Percentiles rank a stretch among this genome's conserved stretches.
phyloP scores from a whole-genome alignment of 345 rosid species.

The Angophora floribunda region DNA sequence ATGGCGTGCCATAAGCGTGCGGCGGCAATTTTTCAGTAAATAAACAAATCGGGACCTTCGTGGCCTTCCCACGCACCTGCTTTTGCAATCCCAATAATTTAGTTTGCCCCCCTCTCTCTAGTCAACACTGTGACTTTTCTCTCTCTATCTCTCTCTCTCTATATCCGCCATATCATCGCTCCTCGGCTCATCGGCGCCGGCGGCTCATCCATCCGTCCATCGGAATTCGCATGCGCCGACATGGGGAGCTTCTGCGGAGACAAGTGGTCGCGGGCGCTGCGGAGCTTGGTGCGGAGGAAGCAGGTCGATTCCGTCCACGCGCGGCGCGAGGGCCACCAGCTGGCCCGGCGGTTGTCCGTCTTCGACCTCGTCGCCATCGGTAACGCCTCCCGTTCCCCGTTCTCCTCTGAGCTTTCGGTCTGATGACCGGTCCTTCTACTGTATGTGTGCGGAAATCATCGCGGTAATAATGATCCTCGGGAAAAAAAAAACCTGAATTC shows the following conservation, averaged over 20 bases:
- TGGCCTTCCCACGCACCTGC: neutral
- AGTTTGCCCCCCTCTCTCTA: neutral
- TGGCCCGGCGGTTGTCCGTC: slow-evolving; percentile 56
- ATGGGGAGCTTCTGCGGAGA: neutral
- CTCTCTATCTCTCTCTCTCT: neutral
- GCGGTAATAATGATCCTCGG: neutral
- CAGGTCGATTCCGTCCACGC: slow-evolving; percentile 59
- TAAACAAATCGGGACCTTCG: neutral
- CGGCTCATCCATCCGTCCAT: neutral
- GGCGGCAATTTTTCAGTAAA: neutral
- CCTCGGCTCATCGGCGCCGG: neutral
- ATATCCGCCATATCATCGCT: neutral
- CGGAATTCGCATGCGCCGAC: neutral
- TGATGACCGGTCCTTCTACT: neutral
- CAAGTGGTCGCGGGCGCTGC: slow-evolving; percentile 1
- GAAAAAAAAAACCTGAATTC: no score
- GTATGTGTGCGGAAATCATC: neutral
- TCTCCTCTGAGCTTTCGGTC: neutral
- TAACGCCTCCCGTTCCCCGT: slow-evolving; percentile 1
- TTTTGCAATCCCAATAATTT: neutral
- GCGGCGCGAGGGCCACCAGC: slow-evolving; percentile 17
- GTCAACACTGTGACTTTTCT: neutral
- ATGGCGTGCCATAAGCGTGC: neutral
- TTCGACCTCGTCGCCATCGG: slow-evolving; percentile 76
- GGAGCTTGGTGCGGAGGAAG: slow-evolving; percentile 57